Conservation (phyloP, 805 yeast species). For the Metschnikowia lunata region DNA sequence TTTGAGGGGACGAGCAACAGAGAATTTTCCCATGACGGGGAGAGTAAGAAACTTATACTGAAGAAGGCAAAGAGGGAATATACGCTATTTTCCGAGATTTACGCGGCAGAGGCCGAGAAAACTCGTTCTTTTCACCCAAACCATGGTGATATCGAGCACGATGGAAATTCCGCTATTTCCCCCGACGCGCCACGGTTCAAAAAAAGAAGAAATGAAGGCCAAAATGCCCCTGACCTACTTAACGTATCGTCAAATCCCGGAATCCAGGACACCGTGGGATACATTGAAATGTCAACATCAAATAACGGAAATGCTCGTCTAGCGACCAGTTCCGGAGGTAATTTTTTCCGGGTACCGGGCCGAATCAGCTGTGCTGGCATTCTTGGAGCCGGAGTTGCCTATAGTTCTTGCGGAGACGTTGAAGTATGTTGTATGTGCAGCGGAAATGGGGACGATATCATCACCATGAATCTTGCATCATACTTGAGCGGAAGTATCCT, state of each 20-base stretch:
- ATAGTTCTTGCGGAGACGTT: conserved; percentile 11
- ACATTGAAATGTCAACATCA: conserved; percentile 20
- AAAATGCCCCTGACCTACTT: background rate
- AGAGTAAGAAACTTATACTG: background rate
- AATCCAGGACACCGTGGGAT: conserved; percentile 45
- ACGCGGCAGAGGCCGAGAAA: background rate
- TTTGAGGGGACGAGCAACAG: background rate
- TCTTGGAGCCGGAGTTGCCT: conserved; percentile 42
- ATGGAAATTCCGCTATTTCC: background rate
- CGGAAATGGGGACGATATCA: conserved; percentile 56
- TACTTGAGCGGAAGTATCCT: conserved; percentile 18
- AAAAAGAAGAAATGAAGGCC: background rate
- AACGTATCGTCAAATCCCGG: background rate
- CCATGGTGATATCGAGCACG: background rate
- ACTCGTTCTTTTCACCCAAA: no score
- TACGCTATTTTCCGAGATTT: no score
- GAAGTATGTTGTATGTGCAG: conserved; percentile 41
- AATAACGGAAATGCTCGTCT: conserved; percentile 1
- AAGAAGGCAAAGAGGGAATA: background rate
- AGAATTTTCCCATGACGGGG: background rate
- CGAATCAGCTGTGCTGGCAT: conserved; percentile 54
- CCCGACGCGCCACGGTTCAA: no score
- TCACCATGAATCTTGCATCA: conserved; percentile 38
- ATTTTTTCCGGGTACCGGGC: conserved; percentile 45
- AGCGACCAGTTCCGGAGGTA: conserved; percentile 53